Evolutionary conservation across 257 asterid species (phyloP), one percentile per base, ranked within the genome.

Genomic region (Solanum paucissectum): DNA sequence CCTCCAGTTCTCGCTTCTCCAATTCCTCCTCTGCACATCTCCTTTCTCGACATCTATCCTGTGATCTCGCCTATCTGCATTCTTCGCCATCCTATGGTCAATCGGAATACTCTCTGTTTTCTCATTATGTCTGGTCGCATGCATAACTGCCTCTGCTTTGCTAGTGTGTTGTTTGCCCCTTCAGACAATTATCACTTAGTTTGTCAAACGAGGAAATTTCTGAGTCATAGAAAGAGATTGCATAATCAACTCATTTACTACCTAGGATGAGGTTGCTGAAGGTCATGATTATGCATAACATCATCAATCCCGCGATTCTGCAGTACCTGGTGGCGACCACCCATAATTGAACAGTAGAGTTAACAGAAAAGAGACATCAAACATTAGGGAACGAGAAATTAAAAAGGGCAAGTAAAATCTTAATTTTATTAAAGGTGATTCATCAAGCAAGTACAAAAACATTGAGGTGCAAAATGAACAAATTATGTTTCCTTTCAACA

Each of bases 231-330:
- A 42, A 86, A 69, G 20, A 74, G 40, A 75, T 83, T 23, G 91
- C 36, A 73, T 52, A 66, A 87, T 49, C 69, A 86, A 74, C 16
- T 29, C 12, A 87, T 23, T 86, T 38, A 72, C 75, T 90, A 96
- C 99, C 98, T 91, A 74, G 88, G 66, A 34, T 92, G 89, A 87
- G 93, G 86, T 62, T 91, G 96, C 86, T 87, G 92, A 88, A 91
- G 46, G 18, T 93, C 96, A 68, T 91, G 92, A 88, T 68, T 88
- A 88, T 90, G 90, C 5, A 84, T 88, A 88, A 64, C 81, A 90
- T 92, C 93, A 68, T 93, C 97, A 38, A 91, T 38, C 71, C 98
- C 98, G 29, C 97, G 95, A 73, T 88, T 96, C 94, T 94, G 94
- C 62, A 94, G 92, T 89, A 95, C 97, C 99, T 94, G 93, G 49